These are phyloP conservation scores for Spencermartinsiella europaea DNA, from an alignment of 805 yeast species.

Conservation along the genomic window DNA sequence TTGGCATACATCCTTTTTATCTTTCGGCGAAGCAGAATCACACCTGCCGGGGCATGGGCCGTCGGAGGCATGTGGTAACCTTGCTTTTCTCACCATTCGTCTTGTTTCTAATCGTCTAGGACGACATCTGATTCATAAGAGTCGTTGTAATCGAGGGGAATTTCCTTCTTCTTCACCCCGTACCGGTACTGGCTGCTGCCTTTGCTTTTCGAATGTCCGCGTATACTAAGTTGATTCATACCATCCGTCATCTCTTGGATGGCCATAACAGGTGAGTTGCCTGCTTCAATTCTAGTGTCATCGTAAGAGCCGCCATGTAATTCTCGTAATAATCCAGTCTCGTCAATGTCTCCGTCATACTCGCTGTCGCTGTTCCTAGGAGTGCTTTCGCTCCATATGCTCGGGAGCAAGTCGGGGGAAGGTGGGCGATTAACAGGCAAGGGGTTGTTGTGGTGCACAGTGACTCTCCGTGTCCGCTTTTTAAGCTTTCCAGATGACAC, in stretches of 20 bases:
- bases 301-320: neutral
- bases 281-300: neutral
- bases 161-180: slow-evolving; percentile 2
- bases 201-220: neutral
- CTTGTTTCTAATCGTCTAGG: no score
- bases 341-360: neutral
- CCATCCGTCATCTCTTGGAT: neutral
- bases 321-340: neutral
- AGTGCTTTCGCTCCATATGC: neutral
- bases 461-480: neutral
- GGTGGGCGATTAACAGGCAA: neutral
- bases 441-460: neutral
- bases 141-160: slow-evolving; percentile 5
- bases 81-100: no score
- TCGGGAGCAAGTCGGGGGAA: neutral
- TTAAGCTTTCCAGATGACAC: neutral
- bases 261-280: neutral
- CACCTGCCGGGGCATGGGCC: no score
- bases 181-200: slow-evolving; percentile 1
- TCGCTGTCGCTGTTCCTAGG: neutral
- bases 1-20: no score
- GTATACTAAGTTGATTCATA: neutral
- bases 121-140: slow-evolving; percentile 7
- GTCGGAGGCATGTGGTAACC: no score
- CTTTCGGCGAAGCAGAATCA: no score